These are phyloP conservation scores for Aspergillus bombycis DNA, from an alignment of 2,329 filamentous ascomycete genomes.

Conservation along the genomic window DNA sequence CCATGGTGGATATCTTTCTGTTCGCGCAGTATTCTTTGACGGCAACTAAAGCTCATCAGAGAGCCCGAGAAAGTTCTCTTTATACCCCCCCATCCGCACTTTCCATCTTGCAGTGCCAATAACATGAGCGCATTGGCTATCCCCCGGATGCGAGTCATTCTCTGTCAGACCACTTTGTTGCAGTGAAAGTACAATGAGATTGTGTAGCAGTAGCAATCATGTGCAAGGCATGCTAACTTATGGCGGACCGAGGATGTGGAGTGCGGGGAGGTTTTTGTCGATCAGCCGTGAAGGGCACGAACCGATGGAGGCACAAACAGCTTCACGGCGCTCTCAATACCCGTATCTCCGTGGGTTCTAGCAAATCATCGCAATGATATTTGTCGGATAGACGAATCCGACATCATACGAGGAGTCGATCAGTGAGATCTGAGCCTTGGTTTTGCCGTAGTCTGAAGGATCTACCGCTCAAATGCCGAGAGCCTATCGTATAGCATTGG, in stretches of 20 bases:
- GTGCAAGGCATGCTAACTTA: slow-evolving; percentile 2
- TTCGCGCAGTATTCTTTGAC: neutral
- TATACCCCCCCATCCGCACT: neutral
- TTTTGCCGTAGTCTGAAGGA: neutral
- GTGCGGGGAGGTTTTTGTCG: slow-evolving; percentile 2
- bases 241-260: slow-evolving; percentile 1
- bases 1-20: slow-evolving; percentile 7
- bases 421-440: neutral
- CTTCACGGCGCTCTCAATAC: neutral
- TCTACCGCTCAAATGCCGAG: neutral
- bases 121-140: neutral
- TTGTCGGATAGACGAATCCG: neutral
- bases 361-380: neutral
- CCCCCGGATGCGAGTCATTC: neutral
- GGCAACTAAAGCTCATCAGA: too few species aligned
- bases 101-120: neutral
- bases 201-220: neutral
- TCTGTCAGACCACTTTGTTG: neutral
- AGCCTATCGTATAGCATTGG: neutral
- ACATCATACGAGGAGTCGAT: slow-evolving; percentile 8
- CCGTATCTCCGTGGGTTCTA: neutral
- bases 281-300: slow-evolving; percentile 4
- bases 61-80: neutral
- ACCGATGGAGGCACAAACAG: neutral
- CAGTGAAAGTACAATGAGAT: neutral